Percentiles rank a stretch among this genome's conserved stretches.
These are phyloP conservation scores for Agapanthus africanus DNA, from an alignment of 106 monocot genomes.

Conservation along the genomic window DNA sequence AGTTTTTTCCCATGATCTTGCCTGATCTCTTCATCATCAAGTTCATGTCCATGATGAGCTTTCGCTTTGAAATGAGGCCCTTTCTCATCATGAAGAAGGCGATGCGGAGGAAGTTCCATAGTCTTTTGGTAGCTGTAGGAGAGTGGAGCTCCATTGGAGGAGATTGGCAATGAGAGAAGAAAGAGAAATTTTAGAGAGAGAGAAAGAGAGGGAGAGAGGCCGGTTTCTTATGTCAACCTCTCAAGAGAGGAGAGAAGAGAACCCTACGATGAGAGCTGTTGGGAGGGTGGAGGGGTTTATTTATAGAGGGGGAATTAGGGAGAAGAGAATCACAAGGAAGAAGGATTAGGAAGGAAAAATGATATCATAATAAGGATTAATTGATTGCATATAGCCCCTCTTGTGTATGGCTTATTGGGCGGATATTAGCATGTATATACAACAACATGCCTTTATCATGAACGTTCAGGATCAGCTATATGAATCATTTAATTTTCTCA, in stretches of 20 bases:
- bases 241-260: constrained; percentile 2
- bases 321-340: neutral
- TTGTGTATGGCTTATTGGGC: too few relatives aligned
- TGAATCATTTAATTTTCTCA: too few relatives aligned
- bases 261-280: neutral
- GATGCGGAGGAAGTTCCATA: constrained; percentile 44
- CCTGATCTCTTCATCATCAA: constrained; percentile 57
- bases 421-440: too few relatives aligned
- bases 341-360: too few relatives aligned
- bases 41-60: constrained; percentile 51
- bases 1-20: constrained; percentile 34
- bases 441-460: too few relatives aligned
- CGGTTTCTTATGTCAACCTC: too few relatives aligned
- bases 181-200: too few relatives aligned
- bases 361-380: neutral
- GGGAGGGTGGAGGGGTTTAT: neutral
- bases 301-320: too few relatives aligned
- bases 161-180: too few relatives aligned
- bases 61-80: constrained; percentile 55
- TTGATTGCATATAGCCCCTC: too few relatives aligned
- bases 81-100: constrained; percentile 71
- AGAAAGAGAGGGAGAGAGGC: neutral
- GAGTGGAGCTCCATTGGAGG: constrained; percentile 25
- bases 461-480: too few relatives aligned
- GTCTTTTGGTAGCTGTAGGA: constrained; percentile 24